A percentile compares a stretch with the other conserved stretches of the same genome.
phyloP scores from a whole-genome alignment of 768 basidiomycete genomes.

The Suillus discolor region DNA sequence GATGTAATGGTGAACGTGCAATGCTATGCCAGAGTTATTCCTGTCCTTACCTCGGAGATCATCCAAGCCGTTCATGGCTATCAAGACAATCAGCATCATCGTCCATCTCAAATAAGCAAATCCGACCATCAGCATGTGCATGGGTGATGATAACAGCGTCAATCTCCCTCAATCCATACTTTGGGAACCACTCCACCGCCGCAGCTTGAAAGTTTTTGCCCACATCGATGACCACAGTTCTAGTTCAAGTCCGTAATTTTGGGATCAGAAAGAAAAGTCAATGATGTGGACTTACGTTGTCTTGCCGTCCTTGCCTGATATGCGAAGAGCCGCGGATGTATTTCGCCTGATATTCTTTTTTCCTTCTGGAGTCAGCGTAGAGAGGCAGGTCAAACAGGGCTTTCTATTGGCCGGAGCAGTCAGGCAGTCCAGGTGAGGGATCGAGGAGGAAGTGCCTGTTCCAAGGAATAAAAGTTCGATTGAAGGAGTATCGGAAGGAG shows the following conservation, averaged over 20 bases:
- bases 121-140: slow-evolving; percentile 77
- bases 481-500: slow-evolving; percentile 2
- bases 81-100: slow-evolving; percentile 9
- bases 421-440: slow-evolving; percentile 74
- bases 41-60: slow-evolving; percentile 70
- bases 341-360: slow-evolving; percentile 86
- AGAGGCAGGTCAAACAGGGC: slow-evolving; percentile 66
- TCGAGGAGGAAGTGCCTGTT: slow-evolving; percentile 76
- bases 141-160: slow-evolving; percentile 84
- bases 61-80: slow-evolving; percentile 88
- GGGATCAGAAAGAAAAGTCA: too few relatives aligned
- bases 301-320: slow-evolving; percentile 40
- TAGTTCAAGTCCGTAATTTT: slow-evolving; percentile 25
- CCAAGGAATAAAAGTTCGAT: slow-evolving; percentile 81
- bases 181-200: slow-evolving; percentile 62
- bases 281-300: slow-evolving; percentile 48
- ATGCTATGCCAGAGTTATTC: neutral
- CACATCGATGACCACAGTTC: slow-evolving; percentile 81
- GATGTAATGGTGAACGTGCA: slow-evolving; percentile 11
- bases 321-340: slow-evolving; percentile 69
- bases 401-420: slow-evolving; percentile 59
- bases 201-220: slow-evolving; percentile 80
- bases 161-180: slow-evolving; percentile 70
- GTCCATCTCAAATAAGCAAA: neutral
- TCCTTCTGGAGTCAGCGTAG: slow-evolving; percentile 67